Evolutionary conservation across 2,329 filamentous ascomycete species (phyloP).

Genomic region (Clonostachys sp.): DNA sequence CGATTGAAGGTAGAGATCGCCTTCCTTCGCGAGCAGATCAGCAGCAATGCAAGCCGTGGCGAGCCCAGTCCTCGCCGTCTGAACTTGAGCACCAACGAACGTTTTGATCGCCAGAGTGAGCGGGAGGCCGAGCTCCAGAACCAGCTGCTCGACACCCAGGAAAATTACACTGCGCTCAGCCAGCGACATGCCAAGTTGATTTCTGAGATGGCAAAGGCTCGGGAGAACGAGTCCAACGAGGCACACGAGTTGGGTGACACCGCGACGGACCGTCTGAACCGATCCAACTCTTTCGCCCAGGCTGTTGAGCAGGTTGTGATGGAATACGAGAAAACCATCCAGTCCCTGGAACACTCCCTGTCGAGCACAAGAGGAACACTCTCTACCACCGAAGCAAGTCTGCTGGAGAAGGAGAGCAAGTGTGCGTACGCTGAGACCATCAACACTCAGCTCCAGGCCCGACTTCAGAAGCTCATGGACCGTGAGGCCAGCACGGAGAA

Average conservation of each 20-base stretch:
- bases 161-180: slow-evolving; percentile 89
- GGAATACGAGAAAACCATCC: slow-evolving; percentile 98
- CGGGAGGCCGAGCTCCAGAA: slow-evolving; percentile 89
- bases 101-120: slow-evolving; percentile 74
- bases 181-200: slow-evolving; percentile 94
- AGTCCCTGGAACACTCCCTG: slow-evolving; percentile 84
- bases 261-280: slow-evolving; percentile 82
- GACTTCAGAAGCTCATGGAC: slow-evolving; percentile 89
- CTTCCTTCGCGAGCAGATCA: slow-evolving; percentile 90
- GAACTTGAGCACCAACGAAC: slow-evolving; percentile 55
- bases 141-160: slow-evolving; percentile 85
- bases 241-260: slow-evolving; percentile 63
- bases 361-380: slow-evolving; percentile 82
- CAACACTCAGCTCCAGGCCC: slow-evolving; percentile 81
- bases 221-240: slow-evolving; percentile 64
- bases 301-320: slow-evolving; percentile 94
- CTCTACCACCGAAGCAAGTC: slow-evolving; percentile 75
- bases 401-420: slow-evolving; percentile 91
- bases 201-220: slow-evolving; percentile 83
- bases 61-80: slow-evolving; percentile 50
- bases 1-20: slow-evolving; percentile 89
- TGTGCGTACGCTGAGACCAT: slow-evolving; percentile 91
- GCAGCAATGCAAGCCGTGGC: slow-evolving; percentile 65
- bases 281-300: slow-evolving; percentile 93
- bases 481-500: slow-evolving; percentile 87